Base-by-base conservation (phyloP, 2,329 filamentous ascomycete genomes). In the Claviceps sp. region DNA sequence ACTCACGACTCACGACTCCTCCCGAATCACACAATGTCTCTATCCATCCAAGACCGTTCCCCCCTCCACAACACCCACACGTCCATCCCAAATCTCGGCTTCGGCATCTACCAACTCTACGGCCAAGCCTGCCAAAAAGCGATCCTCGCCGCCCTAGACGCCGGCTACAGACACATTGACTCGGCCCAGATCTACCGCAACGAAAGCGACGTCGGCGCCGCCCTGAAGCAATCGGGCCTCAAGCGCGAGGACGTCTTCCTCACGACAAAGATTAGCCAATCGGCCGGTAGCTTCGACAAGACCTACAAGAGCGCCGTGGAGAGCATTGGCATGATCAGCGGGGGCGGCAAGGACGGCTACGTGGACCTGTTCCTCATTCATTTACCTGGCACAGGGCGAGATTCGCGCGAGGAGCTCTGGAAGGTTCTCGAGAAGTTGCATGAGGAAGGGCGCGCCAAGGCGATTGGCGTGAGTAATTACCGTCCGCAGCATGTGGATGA, bases 381-480 rank as follows among this genome's bases (percentile, higher is more conserved):
- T 63, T 79, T 76, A 53, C 74, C 83, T 13, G 76, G 73, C 37
- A 73, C 72, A 3, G 80, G 81, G 0, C 64, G 70, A 2, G 68
- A 73, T 19, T 73, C 72, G 13, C 70, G 82, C 43, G 79, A 80
- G 65, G 70, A 76, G 56, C 70, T 87, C 63, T 89, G 84, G 83
- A 68, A 72, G 54, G 82, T 80, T 1, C 66, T 89, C 59, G 83
- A 87, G 67, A 76, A 69, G 62, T 64, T 84, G 42, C 69, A 79
- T 54, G 68, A 71, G 14, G 76, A 81, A 56, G 83, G 82, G 5
- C 78, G 73, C 57, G 74, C 78, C 43, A 80, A 74, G 65, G 75
- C 74, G 40, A 87, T 89, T 59, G 85, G 85, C 0, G 84, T 88
- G 50, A 85, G 82, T 64, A 89, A 89, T 61, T 89, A 78, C 59